These are phyloP conservation scores for Fusarium hostae DNA, from an alignment of 2,329 filamentous ascomycete genomes.

Conservation along the genomic window DNA sequence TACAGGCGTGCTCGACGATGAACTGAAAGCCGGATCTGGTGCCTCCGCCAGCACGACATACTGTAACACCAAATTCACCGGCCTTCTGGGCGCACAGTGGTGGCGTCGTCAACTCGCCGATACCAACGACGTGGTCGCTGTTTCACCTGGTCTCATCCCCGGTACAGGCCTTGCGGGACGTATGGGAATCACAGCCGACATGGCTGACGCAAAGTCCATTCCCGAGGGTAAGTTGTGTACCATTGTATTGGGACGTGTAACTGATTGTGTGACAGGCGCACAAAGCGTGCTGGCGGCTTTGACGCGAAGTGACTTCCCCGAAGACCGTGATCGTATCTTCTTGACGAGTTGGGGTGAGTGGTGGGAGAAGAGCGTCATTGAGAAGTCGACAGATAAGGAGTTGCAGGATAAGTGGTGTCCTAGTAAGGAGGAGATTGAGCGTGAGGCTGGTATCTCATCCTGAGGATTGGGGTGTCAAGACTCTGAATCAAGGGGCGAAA, in stretches of 20 bases:
- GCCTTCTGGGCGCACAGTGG: constrained; percentile 64
- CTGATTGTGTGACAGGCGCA: constrained; percentile 52
- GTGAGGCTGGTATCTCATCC: constrained; percentile 49
- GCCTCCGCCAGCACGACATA: constrained; percentile 50
- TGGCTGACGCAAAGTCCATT: constrained; percentile 60
- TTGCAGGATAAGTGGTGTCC: constrained; percentile 65
- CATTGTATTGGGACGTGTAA: background rate
- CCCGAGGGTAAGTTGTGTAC: constrained; percentile 53
- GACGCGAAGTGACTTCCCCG: constrained; percentile 58
- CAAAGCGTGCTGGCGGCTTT: constrained; percentile 58
- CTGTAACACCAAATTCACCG: constrained; percentile 60
- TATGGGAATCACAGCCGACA: constrained; percentile 46
- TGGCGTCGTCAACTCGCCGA: constrained; percentile 63
- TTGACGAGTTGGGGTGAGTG: constrained; percentile 67
- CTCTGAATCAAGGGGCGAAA: background rate
- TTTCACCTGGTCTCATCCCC: constrained; percentile 64
- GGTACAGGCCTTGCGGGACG: constrained; percentile 56
- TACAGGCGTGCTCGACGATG: constrained; percentile 51
- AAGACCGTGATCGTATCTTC: constrained; percentile 63
- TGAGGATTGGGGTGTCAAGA: background rate
- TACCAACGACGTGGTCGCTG: constrained; percentile 60
- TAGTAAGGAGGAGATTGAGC: constrained; percentile 60
- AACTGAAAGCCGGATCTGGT: constrained; percentile 55
- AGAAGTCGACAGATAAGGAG: constrained; percentile 54
- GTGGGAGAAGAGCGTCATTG: constrained; percentile 60